A percentile compares a stretch with the other conserved stretches of the same genome.
Conservation (phyloP, 805 yeast genomes). For the Candida methanosorbosa region DNA sequence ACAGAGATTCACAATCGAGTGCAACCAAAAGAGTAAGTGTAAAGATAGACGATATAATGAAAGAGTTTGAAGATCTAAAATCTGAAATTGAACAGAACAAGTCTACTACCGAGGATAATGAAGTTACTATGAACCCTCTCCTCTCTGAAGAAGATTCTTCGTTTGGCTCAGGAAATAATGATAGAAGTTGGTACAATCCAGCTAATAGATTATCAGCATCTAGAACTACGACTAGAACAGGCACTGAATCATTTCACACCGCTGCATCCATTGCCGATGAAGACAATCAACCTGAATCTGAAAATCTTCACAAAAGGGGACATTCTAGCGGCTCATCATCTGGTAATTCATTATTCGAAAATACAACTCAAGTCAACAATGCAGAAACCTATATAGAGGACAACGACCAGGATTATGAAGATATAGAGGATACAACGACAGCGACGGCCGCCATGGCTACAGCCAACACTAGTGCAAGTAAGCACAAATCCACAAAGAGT, state of each 20-base stretch:
- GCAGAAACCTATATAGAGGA: not conserved
- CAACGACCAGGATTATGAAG: slow-evolving; percentile 12
- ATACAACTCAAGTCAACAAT: too few species aligned
- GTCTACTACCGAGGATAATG: too few species aligned
- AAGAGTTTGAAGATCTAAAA: slow-evolving; percentile 21
- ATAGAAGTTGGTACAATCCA: not conserved
- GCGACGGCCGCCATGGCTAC: not conserved
- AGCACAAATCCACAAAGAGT: not conserved
- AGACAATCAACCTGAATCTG: not conserved
- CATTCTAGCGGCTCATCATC: too few species aligned
- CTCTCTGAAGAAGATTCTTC: too few species aligned
- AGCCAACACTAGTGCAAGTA: slow-evolving; percentile 1
- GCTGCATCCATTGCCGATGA: slow-evolving; percentile 7
- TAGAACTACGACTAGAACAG: slow-evolving; percentile 10
- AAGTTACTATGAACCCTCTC: too few species aligned
- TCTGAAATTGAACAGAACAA: slow-evolving; percentile 11
- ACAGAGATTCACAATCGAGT: not conserved
- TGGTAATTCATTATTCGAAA: too few species aligned
- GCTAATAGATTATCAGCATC: not conserved
- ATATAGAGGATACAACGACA: slow-evolving; percentile 6
- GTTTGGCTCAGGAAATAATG: too few species aligned
- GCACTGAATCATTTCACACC: slow-evolving; percentile 17
- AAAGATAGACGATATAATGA: slow-evolving; percentile 23
- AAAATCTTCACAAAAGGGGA: too few species aligned
- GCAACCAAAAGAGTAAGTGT: slow-evolving; percentile 11